These are phyloP conservation scores for Suillus paluster DNA, from an alignment of 768 basidiomycete genomes.

Conservation along the genomic window DNA sequence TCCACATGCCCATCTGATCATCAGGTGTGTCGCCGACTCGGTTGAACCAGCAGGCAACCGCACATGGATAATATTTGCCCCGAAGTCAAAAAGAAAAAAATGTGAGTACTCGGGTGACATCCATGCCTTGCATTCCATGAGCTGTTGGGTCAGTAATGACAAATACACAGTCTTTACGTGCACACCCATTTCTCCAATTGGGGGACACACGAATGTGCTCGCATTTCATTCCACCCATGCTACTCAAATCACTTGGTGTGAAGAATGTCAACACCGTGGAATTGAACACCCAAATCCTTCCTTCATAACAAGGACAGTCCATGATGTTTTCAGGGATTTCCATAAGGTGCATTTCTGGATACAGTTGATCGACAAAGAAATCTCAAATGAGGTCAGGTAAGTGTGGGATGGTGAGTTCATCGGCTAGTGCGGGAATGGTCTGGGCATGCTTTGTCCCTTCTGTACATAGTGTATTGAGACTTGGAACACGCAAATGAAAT, in stretches of 20 bases:
- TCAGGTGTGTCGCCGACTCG: conserved; percentile 20
- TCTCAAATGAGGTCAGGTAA: neutral
- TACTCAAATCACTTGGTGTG: conserved; percentile 29
- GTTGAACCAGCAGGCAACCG: conserved; percentile 27
- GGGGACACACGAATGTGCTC: conserved; percentile 28
- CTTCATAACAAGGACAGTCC: conserved; percentile 6
- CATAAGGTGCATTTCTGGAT: conserved; percentile 13
- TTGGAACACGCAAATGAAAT: neutral
- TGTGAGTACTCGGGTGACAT: conserved; percentile 18
- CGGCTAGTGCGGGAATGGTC: neutral
- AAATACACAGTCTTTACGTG: conserved; percentile 27
- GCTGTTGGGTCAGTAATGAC: conserved; percentile 13
- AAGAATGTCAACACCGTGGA: conserved; percentile 16
- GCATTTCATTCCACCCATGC: conserved; percentile 27
- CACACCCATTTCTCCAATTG: conserved; percentile 20
- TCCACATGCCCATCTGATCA: conserved; percentile 34
- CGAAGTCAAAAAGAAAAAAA: conserved; percentile 30
- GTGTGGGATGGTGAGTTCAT: neutral
- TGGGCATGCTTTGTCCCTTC: neutral
- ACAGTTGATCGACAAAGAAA: conserved; percentile 7
- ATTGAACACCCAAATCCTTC: conserved; percentile 20
- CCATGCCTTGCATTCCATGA: conserved; percentile 22
- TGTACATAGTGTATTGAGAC: neutral
- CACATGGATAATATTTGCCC: conserved; percentile 21
- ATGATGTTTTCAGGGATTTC: conserved; percentile 4